Evolutionary conservation across 192 early-diverging fungal genomes (phyloP), one percentile per base, ranked within the genome.

Genomic region (Coemansia sp.): DNA sequence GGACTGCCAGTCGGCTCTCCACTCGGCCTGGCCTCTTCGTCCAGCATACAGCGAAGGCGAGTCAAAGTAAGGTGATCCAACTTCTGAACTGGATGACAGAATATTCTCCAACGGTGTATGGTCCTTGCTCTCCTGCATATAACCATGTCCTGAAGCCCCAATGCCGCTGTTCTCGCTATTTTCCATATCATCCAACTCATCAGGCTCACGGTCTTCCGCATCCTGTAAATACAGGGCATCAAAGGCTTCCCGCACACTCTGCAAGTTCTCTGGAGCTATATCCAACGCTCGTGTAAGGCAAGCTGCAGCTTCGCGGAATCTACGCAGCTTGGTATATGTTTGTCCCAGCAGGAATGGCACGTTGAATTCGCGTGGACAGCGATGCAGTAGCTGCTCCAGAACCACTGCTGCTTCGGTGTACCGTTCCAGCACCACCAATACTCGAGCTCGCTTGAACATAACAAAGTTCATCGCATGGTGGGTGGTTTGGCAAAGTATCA

Each of bases 391-490:
- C 19, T 73, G 66, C 50, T 86, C 79, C 11, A 92, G 69, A 14
- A 86, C 82, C 12, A 59, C 60, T 3, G 88, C 54, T 5, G 92
- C 88, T n/a, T 83, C 85, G 23, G 76, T 48, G 53, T 80, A 88
- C 37, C 79, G 70, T 14, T 77, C 73, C 15, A 89, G 64, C 10
- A 76, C 61, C 11, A 77, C 72, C 41, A 93, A 68, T 2, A 86
- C 59, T 11, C 83, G 80, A 7, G 94, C 91, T 19, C 80, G 80
- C 60, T 82, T 84, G 59, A 88, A 89, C 38, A 82, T 66, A 37
- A 86, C 87, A 28, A 91, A 72, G 50, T 63, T 68, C 61, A 65
- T 53, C 10, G 72, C 72, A 26, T 70, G 69, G 40, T 71, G 68
- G 14, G 57, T 16, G 11, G 31, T 57, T 42, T 57, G 53, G 14